Conservation (phyloP, 2,329 filamentous ascomycete species). For the Paraphoma sp. region DNA sequence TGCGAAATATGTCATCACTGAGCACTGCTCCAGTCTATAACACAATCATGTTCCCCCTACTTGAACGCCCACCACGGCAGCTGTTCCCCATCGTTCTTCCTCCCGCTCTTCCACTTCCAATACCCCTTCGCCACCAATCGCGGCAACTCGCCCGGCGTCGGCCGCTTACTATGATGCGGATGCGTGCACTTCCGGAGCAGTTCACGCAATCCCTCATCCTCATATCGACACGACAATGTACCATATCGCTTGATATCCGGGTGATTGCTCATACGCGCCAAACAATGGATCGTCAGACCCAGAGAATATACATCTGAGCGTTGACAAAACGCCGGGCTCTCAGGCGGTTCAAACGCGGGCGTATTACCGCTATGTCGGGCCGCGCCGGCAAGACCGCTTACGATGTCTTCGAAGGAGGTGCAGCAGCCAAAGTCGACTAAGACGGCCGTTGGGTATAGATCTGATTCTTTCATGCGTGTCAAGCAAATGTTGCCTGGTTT, state of each 20-base stretch:
- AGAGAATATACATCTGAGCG: constrained; percentile 4
- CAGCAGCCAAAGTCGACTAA: not conserved
- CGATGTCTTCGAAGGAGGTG: not conserved
- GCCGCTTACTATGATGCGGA: not conserved
- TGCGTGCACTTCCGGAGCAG: not conserved
- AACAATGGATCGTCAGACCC: constrained; percentile 7
- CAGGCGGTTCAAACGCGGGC: not conserved
- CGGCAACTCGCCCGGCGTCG: not conserved
- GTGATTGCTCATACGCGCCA: not conserved
- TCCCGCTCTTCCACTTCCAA: not conserved
- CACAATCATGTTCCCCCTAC: no score
- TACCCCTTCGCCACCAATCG: not conserved
- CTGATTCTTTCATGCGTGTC: not conserved
- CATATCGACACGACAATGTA: not conserved
- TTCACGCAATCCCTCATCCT: not conserved
- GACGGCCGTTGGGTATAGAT: not conserved
- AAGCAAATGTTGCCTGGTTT: not conserved
- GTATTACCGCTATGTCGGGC: not conserved
- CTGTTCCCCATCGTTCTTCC: not conserved
- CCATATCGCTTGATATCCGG: not conserved
- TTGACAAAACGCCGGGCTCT: not conserved
- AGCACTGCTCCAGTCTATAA: no score
- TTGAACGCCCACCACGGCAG: not conserved
- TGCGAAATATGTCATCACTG: no score
- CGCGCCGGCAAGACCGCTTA: not conserved